Percentiles rank a stretch among this genome's conserved stretches.
Evolutionary conservation across 352 stramenopile genomes (phyloP).

Genomic region (Phytophthora palmivora): DNA sequence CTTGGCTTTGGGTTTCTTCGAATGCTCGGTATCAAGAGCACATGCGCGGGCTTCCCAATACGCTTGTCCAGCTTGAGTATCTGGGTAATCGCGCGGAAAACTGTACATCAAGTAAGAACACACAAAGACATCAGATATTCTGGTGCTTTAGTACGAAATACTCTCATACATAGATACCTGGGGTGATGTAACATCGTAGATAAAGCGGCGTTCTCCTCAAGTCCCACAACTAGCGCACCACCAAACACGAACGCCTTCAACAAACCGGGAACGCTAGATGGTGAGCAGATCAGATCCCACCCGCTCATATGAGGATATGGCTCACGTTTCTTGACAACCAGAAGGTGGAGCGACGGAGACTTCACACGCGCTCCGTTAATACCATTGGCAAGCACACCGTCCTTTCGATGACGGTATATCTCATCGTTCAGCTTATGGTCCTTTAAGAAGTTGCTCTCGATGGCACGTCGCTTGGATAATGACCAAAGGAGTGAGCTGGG

Average conservation of each 20-base stretch:
- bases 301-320: conserved; percentile 60
- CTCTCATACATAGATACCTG: conserved; percentile 30
- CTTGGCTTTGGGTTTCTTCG: conserved; percentile 75
- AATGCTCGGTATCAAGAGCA: conserved; percentile 30
- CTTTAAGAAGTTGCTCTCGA: conserved; percentile 48
- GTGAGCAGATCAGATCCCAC: conserved; percentile 71
- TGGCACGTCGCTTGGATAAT: conserved; percentile 40
- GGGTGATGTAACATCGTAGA: conserved; percentile 55
- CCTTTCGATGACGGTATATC: conserved; percentile 42
- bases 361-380: conserved; percentile 3
- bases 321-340: conserved; percentile 48
- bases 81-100: conserved; percentile 83
- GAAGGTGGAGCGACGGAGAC: conserved; percentile 42
- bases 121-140: conserved; percentile 11
- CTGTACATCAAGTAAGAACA: conserved; percentile 35
- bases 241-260: conserved; percentile 73
- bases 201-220: conserved; percentile 74
- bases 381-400: conserved; percentile 4
- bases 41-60: conserved; percentile 59
- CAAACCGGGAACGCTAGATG: conserved; percentile 50
- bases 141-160: not conserved
- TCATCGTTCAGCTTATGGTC: conserved; percentile 70
- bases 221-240: conserved; percentile 71
- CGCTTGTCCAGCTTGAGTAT: conserved; percentile 57
- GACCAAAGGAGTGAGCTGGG: conserved; percentile 73